These are phyloP conservation scores for Gnomoniopsis sp. DNA, from an alignment of 2,329 filamentous ascomycete species.

Conservation along the genomic window DNA sequence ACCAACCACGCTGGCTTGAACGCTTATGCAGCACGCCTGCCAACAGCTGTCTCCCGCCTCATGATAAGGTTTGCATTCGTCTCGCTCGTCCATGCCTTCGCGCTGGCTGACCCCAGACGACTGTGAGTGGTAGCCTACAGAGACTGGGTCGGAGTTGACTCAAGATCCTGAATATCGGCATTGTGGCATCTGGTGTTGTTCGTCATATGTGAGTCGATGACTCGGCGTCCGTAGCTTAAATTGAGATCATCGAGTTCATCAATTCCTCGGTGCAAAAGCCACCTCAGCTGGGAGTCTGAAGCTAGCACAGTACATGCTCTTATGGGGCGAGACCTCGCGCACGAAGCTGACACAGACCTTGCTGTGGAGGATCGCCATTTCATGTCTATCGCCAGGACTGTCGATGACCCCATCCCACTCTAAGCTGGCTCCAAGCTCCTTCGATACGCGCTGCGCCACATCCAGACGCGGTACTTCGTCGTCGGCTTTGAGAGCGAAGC, in stretches of 20 bases:
- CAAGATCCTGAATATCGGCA: neutral
- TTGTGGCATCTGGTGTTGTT: neutral
- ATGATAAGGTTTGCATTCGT: slow-evolving; percentile 8
- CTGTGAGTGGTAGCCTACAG: neutral
- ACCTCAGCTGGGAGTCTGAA: slow-evolving; percentile 82
- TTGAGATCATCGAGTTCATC: neutral
- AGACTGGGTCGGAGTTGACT: neutral
- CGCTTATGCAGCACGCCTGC: neutral
- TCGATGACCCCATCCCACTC: slow-evolving; percentile 37
- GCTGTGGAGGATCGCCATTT: slow-evolving; percentile 43
- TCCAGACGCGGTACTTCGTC: slow-evolving; percentile 63
- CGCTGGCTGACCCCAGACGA: neutral
- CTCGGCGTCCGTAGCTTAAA: slow-evolving; percentile 6
- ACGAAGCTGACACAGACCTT: slow-evolving; percentile 65
- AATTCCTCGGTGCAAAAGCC: slow-evolving; percentile 60
- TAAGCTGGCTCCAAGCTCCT: slow-evolving; percentile 57
- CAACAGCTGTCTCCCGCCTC: neutral
- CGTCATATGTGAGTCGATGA: slow-evolving; percentile 15
- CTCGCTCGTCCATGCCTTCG: neutral
- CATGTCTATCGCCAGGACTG: slow-evolving; percentile 31
- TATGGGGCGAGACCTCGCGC: slow-evolving; percentile 85
- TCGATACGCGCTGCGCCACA: slow-evolving; percentile 64
- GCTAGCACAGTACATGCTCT: slow-evolving; percentile 94
- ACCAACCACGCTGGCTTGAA: slow-evolving; percentile 4
- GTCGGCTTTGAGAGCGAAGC: slow-evolving; percentile 81